Evolutionary conservation across 495 filamentous ascomycete genomes (phyloP).

Genomic region (Corynascus novoguineensis): DNA sequence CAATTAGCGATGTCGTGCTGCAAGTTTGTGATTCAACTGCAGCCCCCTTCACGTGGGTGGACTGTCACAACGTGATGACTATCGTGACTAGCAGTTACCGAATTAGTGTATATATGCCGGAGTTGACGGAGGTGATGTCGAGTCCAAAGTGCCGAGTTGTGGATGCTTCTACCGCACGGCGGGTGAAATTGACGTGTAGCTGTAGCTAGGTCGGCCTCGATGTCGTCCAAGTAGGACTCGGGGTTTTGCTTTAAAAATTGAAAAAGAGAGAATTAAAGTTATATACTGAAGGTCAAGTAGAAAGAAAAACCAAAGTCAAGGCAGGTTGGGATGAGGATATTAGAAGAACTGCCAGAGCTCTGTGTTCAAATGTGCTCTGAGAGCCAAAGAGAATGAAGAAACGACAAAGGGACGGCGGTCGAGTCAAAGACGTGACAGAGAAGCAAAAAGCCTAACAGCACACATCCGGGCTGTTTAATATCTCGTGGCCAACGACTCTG

Average conservation of each 20-base stretch:
- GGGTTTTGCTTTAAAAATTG: not conserved
- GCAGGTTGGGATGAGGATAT: conserved; percentile 3
- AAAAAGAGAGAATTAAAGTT: conserved; percentile 8
- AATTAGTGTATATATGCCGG: not conserved
- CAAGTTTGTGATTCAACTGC: conserved; percentile 25
- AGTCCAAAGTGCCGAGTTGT: conserved; percentile 9
- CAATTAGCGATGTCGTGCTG: conserved; percentile 17
- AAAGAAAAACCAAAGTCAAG: conserved; percentile 3
- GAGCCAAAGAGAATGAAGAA: conserved; percentile 19
- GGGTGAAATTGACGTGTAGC: not conserved
- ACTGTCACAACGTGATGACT: not conserved
- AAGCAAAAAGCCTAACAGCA: conserved; percentile 22
- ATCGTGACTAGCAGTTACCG: not conserved
- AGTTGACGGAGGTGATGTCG: not conserved
- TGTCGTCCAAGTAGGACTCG: not conserved
- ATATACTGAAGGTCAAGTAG: not conserved
- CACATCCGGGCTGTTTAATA: conserved; percentile 22
- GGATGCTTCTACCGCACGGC: not conserved
- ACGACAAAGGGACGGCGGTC: conserved; percentile 21
- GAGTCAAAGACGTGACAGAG: conserved; percentile 42
- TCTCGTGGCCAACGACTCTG: not conserved
- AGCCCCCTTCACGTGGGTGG: conserved; percentile 27
- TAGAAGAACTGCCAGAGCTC: conserved; percentile 50
- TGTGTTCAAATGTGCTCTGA: conserved; percentile 35
- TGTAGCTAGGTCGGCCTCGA: not conserved